Percentiles rank a stretch among this genome's conserved stretches.
Evolutionary conservation across 306 rosid genomes (phyloP).

Genomic region (Coriaria nepalensis): DNA sequence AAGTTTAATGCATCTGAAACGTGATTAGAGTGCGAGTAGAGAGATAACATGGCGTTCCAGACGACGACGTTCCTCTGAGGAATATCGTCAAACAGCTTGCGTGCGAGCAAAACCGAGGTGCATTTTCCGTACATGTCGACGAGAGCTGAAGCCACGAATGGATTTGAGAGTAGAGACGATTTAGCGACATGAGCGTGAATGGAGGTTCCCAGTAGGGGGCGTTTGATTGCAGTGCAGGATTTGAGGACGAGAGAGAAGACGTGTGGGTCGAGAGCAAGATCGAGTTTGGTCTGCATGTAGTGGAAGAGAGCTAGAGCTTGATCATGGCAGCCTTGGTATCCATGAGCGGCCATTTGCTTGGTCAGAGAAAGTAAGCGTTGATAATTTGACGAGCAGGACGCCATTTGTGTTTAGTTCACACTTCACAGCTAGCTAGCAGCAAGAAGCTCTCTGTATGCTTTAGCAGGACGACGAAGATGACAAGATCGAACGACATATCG

Average conservation of each 20-base stretch:
- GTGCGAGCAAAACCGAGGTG: conserved; percentile 29
- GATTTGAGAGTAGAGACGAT: conserved; percentile 33
- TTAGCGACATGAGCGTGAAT: conserved; percentile 52
- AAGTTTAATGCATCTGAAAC: conserved; percentile 26
- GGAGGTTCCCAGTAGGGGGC: conserved; percentile 42
- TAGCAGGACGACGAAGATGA: no score
- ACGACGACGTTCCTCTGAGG: conserved; percentile 40
- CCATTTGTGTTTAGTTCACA: conserved; percentile 17
- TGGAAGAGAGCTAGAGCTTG: conserved; percentile 45
- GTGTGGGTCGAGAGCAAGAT: conserved; percentile 51
- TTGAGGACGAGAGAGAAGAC: conserved; percentile 66
- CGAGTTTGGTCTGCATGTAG: conserved; percentile 42
- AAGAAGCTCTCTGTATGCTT: no score
- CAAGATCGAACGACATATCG: no score
- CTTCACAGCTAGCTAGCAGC: no score
- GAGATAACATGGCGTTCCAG: conserved; percentile 58
- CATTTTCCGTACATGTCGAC: conserved; percentile 50
- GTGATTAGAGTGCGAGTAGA: conserved; percentile 21
- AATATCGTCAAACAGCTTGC: conserved; percentile 52
- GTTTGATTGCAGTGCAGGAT: conserved; percentile 49
- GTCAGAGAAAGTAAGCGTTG: conserved; percentile 34
- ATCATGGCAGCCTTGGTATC: conserved; percentile 35
- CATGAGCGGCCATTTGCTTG: conserved; percentile 35
- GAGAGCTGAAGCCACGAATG: conserved; percentile 41
- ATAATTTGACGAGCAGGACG: conserved; percentile 23